Percentiles rank a stretch among this genome's conserved stretches.
Conservation (phyloP, 768 basidiomycete species). For the Coprinopsis strossmayeri region DNA sequence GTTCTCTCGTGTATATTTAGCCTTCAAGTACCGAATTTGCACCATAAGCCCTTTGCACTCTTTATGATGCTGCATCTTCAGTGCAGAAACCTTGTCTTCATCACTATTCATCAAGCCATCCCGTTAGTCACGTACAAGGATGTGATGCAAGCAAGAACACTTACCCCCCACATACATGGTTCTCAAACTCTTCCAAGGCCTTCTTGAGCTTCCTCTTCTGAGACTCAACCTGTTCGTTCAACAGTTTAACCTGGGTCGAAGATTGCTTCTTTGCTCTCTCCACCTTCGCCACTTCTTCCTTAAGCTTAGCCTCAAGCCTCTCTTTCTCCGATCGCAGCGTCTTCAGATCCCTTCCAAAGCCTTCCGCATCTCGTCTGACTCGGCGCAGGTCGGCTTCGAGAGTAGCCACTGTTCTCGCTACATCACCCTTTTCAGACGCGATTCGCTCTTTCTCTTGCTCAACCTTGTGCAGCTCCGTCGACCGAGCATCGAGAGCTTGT, state of each 20-base stretch:
- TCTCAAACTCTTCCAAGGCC: constrained; percentile 40
- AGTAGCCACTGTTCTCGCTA: constrained; percentile 55
- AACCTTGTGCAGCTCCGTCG: constrained; percentile 53
- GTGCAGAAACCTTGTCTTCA: constrained; percentile 40
- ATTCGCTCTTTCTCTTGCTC: constrained; percentile 61
- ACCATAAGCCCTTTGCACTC: constrained; percentile 89
- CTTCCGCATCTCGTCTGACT: constrained; percentile 70
- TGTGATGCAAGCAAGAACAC: no score
- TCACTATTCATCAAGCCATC: no score
- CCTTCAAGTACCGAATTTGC: constrained; percentile 89
- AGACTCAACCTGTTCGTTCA: constrained; percentile 59
- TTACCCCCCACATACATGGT: constrained; percentile 56
- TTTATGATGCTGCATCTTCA: constrained; percentile 67
- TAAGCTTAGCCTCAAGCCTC: constrained; percentile 45
- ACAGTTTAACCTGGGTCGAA: constrained; percentile 55
- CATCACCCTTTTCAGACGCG: constrained; percentile 55
- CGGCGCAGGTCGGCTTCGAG: constrained; percentile 72
- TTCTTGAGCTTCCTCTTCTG: constrained; percentile 44
- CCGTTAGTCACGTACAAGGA: no score
- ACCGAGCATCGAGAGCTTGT: constrained; percentile 53
- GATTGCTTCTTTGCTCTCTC: constrained; percentile 64
- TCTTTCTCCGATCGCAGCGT: constrained; percentile 63
- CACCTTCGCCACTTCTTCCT: constrained; percentile 47
- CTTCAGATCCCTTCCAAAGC: constrained; percentile 73
- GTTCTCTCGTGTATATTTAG: constrained; percentile 83